phyloP scores from a whole-genome alignment of 805 yeast genomes.

The Nakazawaea sp. region DNA sequence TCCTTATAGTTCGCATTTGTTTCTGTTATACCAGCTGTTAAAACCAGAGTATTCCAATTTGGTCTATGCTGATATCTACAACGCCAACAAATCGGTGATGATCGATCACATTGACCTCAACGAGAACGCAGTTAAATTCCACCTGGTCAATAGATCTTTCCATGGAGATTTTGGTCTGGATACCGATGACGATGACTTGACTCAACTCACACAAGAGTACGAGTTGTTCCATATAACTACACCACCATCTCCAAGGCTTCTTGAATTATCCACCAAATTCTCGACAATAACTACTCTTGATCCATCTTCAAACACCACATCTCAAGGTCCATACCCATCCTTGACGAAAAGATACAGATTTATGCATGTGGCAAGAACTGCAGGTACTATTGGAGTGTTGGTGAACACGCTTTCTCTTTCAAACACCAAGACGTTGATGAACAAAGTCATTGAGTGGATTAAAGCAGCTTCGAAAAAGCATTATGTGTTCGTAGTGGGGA shows the following conservation, averaged over 20 bases:
- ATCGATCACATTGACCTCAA: constrained; percentile 10
- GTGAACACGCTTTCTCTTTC: constrained; percentile 83
- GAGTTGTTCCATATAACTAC: constrained; percentile 60
- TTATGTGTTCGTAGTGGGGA: constrained; percentile 93
- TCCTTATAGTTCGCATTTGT: constrained; percentile 46
- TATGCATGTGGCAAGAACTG: constrained; percentile 85
- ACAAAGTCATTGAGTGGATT: constrained; percentile 53
- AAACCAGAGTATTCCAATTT: constrained; percentile 24
- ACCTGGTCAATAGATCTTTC: constrained; percentile 26
- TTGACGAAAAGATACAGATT: constrained; percentile 76
- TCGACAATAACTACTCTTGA: constrained; percentile 44
- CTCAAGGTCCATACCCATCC: constrained; percentile 66
- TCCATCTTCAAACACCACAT: constrained; percentile 24
- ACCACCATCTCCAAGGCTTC: constrained; percentile 75
- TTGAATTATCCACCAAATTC: constrained; percentile 71
- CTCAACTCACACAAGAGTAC: constrained; percentile 34
- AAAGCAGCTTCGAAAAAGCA: constrained; percentile 80
- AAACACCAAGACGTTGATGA: constrained; percentile 64
- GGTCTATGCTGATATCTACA: constrained; percentile 34
- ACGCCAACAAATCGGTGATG: constrained; percentile 17
- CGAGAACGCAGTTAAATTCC: constrained; percentile 3
- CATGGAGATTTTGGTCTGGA: neutral
- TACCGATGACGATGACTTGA: constrained; percentile 17
- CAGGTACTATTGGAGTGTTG: constrained; percentile 86
- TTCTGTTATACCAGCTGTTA: constrained; percentile 28